phyloP scores from a whole-genome alignment of 2,329 filamentous ascomycete genomes.

The Xylaria sp. region DNA sequence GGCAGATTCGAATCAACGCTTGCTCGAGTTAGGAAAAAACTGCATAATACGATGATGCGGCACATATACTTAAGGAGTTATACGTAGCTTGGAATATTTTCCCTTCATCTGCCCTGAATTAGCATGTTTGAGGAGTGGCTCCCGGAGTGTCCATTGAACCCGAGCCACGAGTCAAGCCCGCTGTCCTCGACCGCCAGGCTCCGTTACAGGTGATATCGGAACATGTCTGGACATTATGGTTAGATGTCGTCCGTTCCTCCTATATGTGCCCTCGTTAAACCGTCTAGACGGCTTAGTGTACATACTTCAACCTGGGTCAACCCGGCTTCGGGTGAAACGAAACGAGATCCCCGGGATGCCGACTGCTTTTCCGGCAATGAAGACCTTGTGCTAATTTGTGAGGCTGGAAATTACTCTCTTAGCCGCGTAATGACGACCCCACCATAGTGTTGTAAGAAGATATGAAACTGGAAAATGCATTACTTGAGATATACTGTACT shows the following conservation, averaged over 20 bases:
- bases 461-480: conserved; percentile 21
- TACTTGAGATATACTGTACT: neutral
- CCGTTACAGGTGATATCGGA: conserved; percentile 7
- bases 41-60: conserved; percentile 7
- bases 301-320: conserved; percentile 9
- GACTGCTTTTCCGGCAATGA: conserved; percentile 7
- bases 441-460: conserved; percentile 10
- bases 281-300: neutral
- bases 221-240: conserved; percentile 22
- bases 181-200: conserved; percentile 5
- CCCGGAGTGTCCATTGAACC: neutral
- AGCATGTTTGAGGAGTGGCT: neutral
- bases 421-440: neutral
- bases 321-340: conserved; percentile 1
- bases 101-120: neutral
- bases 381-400: neutral
- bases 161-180: neutral
- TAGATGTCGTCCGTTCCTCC: conserved; percentile 15
- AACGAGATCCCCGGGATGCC: neutral
- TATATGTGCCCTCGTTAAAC: neutral
- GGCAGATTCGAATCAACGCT: conserved; percentile 4
- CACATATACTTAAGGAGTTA: neutral
- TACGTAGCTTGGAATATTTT: neutral
- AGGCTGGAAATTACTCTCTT: neutral
- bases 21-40: neutral